A percentile compares a stretch with the other conserved stretches of the same genome.
These are phyloP conservation scores for Fraxinus albicans DNA, from an alignment of 305 asterid genomes.

Conservation along the genomic window DNA sequence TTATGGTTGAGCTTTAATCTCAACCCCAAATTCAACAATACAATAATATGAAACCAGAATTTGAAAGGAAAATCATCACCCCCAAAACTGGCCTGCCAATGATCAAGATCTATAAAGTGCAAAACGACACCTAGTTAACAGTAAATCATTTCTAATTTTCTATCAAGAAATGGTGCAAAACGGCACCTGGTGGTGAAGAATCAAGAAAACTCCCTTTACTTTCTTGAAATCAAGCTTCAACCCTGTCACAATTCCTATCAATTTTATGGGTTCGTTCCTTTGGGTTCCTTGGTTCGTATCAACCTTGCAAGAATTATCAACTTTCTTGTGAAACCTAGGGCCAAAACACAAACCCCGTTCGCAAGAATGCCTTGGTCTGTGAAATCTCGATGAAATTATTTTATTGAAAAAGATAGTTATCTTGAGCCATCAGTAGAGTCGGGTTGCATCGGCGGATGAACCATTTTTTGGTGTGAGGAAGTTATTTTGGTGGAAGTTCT, in stretches of 20 bases:
- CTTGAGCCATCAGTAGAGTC: conserved; percentile 26
- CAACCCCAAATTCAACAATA: too few species aligned
- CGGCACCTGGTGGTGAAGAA: not conserved
- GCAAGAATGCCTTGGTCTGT: not conserved
- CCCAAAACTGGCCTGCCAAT: not conserved
- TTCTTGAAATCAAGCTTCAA: not conserved
- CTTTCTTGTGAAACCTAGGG: not conserved
- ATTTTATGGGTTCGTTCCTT: not conserved
- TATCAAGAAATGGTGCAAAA: too few species aligned
- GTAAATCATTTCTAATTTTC: not conserved
- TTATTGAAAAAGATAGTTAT: conserved; percentile 17
- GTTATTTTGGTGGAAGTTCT: conserved; percentile 41
- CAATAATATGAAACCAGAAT: too few species aligned
- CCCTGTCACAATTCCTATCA: not conserved
- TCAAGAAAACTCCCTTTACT: not conserved
- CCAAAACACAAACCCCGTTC: not conserved
- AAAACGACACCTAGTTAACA: not conserved
- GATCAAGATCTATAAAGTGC: not conserved
- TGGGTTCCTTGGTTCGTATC: not conserved
- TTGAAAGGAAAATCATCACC: not conserved
- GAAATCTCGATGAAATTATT: not conserved
- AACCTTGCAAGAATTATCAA: not conserved
- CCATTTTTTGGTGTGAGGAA: conserved; percentile 1
- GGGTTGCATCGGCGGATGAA: not conserved
- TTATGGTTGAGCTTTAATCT: too few species aligned